phyloP scores from a whole-genome alignment of 139 green algal species.

The Chlorella ohadii region DNA sequence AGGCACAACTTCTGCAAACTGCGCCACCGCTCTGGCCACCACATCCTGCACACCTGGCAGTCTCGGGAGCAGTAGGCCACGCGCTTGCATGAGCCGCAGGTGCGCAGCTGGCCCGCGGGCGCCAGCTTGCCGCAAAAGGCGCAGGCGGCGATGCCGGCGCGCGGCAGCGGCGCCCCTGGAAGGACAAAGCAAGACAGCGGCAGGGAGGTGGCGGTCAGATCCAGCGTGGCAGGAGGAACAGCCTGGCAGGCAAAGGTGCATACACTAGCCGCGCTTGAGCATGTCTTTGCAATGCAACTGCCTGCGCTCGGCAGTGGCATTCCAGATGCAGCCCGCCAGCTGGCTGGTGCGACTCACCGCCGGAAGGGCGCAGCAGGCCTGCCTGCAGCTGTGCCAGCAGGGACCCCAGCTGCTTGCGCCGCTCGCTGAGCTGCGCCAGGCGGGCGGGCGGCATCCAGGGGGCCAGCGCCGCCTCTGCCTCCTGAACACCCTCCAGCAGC shows the following conservation, averaged over 20 bases:
- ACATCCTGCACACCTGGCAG: neutral
- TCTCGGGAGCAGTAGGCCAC: constrained; percentile 20
- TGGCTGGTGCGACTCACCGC: neutral
- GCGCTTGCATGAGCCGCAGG: constrained; percentile 7
- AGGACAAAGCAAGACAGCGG: neutral
- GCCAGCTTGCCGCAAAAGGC: neutral
- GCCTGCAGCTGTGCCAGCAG: constrained; percentile 18
- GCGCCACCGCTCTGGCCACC: too few relatives aligned
- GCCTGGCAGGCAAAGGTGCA: too few relatives aligned
- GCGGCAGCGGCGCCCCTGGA: neutral
- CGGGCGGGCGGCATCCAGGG: constrained; percentile 11
- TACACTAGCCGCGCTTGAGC: too few relatives aligned
- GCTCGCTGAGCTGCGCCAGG: constrained; percentile 7
- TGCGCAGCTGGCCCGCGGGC: neutral
- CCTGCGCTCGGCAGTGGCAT: too few relatives aligned
- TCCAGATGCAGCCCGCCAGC: neutral
- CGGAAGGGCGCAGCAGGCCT: neutral
- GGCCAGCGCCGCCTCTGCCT: neutral
- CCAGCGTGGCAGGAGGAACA: too few relatives aligned
- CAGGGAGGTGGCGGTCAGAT: neutral
- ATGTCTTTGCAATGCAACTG: too few relatives aligned
- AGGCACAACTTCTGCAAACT: too few relatives aligned
- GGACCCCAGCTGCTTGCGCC: neutral
- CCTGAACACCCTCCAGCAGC: neutral
- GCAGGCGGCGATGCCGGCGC: neutral